phyloP scores from a whole-genome alignment of 371 early-diverging fungal genomes.

The Rhizomucor pusillus region DNA sequence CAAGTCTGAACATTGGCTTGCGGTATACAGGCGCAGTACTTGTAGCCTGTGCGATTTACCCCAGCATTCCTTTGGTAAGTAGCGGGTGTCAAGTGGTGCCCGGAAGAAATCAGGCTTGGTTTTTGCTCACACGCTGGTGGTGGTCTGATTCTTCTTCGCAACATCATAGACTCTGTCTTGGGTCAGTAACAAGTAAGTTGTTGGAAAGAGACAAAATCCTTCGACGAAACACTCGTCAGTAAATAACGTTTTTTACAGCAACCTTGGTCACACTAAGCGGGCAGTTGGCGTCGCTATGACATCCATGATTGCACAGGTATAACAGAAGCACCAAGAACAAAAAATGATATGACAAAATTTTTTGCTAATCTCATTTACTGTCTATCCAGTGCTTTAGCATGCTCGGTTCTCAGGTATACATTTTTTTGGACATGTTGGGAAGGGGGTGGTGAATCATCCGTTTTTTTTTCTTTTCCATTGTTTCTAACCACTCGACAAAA shows the following conservation, averaged over 20 bases:
- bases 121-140: too few species aligned
- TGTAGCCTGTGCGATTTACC: conserved; percentile 55
- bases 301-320: conserved; percentile 45
- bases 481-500: too few species aligned
- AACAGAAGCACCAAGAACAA: not conserved
- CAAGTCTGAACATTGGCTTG: conserved; percentile 32
- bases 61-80: conserved; percentile 41
- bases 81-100: too few species aligned
- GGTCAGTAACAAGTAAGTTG: too few species aligned
- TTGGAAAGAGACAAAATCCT: too few species aligned
- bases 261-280: conserved; percentile 56
- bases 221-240: too few species aligned
- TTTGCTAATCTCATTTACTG: not conserved
- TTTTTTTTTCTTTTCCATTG: too few species aligned
- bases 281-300: conserved; percentile 53
- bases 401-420: conserved; percentile 50
- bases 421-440: not conserved
- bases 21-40: conserved; percentile 56
- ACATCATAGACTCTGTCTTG: conserved; percentile 42
- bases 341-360: not conserved
- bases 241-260: conserved; percentile 57
- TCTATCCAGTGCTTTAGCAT: conserved; percentile 44
- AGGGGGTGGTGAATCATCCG: too few species aligned
- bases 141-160: too few species aligned
- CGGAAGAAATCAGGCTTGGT: too few species aligned